Evolutionary conservation across 139 green algal species (phyloP).

Genomic region (Volvox africanus): DNA sequence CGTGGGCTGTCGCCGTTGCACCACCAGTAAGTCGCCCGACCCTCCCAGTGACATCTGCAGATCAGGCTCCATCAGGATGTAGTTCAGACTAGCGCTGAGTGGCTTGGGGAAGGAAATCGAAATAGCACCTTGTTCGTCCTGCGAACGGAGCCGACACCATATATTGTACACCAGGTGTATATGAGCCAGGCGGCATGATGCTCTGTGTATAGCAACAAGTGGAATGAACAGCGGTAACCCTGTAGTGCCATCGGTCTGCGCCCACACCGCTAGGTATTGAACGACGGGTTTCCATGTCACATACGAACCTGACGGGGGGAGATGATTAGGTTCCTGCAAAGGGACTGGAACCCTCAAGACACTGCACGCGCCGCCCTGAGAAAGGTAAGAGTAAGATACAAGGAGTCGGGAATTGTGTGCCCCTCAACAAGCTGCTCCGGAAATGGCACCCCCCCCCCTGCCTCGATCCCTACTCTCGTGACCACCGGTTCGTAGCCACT

Average conservation of each 20-base stretch:
- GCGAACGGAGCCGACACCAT: not conserved
- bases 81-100: not conserved
- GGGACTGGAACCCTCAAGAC: not conserved
- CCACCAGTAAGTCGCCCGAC: not conserved
- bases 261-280: not conserved
- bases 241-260: no score
- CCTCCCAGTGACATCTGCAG: constrained; percentile 1
- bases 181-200: not conserved
- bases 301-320: not conserved
- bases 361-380: not conserved
- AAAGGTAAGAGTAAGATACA: no score
- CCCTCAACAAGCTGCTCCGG: no score
- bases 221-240: no score
- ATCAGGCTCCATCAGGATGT: constrained; percentile 15
- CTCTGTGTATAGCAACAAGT: not conserved
- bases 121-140: not conserved
- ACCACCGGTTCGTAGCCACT: not conserved
- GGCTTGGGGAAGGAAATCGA: not conserved
- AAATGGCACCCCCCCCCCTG: not conserved
- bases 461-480: not conserved
- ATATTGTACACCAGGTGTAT: no score
- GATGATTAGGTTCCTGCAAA: not conserved
- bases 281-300: not conserved
- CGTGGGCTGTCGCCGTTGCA: not conserved
- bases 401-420: no score